phyloP scores from a whole-genome alignment of 169 alveolate genomes.

The Cryptosporidium meleagridis region DNA sequence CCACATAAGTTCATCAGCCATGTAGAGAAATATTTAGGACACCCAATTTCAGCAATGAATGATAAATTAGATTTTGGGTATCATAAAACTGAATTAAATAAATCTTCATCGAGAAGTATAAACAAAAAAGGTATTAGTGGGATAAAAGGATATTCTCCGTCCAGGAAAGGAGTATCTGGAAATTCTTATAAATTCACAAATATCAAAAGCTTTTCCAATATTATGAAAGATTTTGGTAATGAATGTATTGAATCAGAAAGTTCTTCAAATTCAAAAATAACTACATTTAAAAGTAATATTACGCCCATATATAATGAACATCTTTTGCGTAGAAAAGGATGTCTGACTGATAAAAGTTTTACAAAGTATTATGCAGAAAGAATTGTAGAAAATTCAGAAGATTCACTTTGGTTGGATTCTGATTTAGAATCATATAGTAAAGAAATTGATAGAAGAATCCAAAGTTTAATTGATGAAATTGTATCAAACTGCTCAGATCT shows the following conservation, averaged over 20 bases:
- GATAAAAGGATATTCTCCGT: neutral
- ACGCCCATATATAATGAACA: constrained; percentile 11
- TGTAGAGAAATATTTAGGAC: constrained; percentile 56
- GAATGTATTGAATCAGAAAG: neutral
- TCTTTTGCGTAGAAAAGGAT: constrained; percentile 50
- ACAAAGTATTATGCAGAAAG: constrained; percentile 26
- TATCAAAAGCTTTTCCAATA: constrained; percentile 30
- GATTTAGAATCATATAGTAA: constrained; percentile 51
- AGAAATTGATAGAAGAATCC: constrained; percentile 39
- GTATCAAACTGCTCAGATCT: constrained; percentile 29
- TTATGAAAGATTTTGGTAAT: neutral
- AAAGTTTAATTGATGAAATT: constrained; percentile 43
- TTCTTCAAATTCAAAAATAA: neutral
- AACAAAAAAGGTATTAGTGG: neutral
- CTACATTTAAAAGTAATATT: neutral
- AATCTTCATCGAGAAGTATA: neutral
- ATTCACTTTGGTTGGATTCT: constrained; percentile 59
- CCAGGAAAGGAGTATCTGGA: neutral
- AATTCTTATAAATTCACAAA: neutral
- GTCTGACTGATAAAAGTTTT: constrained; percentile 57
- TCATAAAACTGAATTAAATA: neutral
- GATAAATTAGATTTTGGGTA: neutral
- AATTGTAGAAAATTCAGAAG: constrained; percentile 9
- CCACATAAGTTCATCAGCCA: constrained; percentile 61
- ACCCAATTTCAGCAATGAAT: constrained; percentile 15